Percentiles rank a stretch among this genome's conserved stretches.
Conservation (phyloP, 306 rosid species). For the Elaeagnus macrophylla region DNA sequence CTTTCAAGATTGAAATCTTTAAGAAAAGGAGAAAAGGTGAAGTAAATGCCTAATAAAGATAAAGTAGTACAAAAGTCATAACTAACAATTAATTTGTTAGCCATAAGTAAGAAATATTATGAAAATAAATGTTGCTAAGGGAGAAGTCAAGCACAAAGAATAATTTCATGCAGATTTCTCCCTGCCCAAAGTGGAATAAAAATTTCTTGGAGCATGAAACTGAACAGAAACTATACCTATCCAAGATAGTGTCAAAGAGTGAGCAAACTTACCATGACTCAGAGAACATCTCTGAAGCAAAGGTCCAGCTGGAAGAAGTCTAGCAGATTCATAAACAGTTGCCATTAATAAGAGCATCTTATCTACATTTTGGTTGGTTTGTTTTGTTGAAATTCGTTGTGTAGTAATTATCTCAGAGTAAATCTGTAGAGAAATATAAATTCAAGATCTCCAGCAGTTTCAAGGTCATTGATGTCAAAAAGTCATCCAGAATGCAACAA, state of each 20-base stretch:
- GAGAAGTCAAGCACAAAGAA: too few relatives aligned
- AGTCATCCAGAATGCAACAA: neutral
- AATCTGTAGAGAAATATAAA: conserved; percentile 39
- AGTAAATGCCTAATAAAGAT: conserved; percentile 12
- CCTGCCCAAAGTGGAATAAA: neutral
- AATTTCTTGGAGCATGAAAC: neutral
- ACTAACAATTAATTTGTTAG: neutral
- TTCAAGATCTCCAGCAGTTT: neutral
- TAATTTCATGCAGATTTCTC: neutral
- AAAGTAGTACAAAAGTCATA: neutral
- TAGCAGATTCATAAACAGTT: conserved; percentile 67
- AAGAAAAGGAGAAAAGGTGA: conserved; percentile 15
- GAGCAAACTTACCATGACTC: conserved; percentile 39
- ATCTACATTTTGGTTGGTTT: conserved; percentile 38
- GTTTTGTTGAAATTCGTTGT: conserved; percentile 28
- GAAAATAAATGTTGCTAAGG: too few relatives aligned
- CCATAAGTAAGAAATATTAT: too few relatives aligned
- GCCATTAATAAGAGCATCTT: conserved; percentile 66
- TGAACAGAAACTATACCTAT: neutral
- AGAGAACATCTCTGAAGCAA: conserved; percentile 78
- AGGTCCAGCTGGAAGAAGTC: conserved; percentile 56
- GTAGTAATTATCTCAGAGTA: conserved; percentile 43
- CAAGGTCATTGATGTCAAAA: neutral
- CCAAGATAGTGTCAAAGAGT: conserved; percentile 5
- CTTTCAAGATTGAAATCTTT: conserved; percentile 50